A percentile compares a stretch with the other conserved stretches of the same genome.
Evolutionary conservation across 2,329 filamentous ascomycete genomes (phyloP).

Genomic region (Myriosclerotinia curreyana): DNA sequence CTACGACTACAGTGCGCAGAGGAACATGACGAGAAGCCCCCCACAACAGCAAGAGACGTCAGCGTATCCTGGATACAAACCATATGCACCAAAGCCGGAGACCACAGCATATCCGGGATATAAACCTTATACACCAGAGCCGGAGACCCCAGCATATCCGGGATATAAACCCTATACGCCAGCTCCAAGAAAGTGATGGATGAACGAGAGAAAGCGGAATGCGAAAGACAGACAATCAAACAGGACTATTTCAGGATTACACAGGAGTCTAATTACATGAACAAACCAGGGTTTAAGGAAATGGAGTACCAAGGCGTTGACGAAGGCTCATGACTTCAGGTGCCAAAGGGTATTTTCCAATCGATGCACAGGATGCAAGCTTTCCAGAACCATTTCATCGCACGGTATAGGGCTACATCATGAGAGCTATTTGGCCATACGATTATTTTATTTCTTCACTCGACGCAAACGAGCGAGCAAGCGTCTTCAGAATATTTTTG

Average conservation of each 20-base stretch:
- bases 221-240: neutral
- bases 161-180: constrained; percentile 18
- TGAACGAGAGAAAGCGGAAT: neutral
- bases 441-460: neutral
- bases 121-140: constrained; percentile 5
- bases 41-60: constrained; percentile 9
- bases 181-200: neutral
- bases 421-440: neutral
- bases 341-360: neutral
- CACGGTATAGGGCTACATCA: neutral
- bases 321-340: neutral
- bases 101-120: constrained; percentile 13
- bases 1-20: neutral
- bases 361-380: neutral
- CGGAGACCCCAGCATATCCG: constrained; percentile 4
- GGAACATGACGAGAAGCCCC: constrained; percentile 13
- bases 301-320: neutral
- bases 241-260: neutral
- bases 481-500: neutral
- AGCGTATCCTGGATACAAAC: constrained; percentile 8
- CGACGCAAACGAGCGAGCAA: neutral
- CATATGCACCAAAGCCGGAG: neutral
- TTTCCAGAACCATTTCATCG: neutral
- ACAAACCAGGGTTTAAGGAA: neutral
- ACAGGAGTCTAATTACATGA: neutral